These are phyloP conservation scores for Eragrostis nindensis DNA, from an alignment of 176 grass and related monocot genomes.

Conservation along the genomic window DNA sequence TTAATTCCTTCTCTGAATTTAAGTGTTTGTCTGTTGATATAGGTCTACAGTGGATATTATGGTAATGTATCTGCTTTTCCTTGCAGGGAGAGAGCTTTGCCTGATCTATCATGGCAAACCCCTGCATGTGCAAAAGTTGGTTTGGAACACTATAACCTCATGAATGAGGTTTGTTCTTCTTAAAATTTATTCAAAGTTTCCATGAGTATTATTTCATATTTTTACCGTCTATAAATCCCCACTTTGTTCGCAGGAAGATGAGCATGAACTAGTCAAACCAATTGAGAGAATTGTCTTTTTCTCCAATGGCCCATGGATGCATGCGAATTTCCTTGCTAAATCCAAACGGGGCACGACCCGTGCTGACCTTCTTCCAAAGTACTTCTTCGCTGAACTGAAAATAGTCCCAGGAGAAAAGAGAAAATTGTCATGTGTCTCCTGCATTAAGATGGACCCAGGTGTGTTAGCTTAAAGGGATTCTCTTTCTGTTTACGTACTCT, in stretches of 20 bases:
- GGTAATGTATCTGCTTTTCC: neutral
- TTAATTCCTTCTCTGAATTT: neutral
- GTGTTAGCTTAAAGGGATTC: neutral
- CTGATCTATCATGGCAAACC: neutral
- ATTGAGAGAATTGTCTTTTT: neutral
- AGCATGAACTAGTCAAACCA: slow-evolving; percentile 9
- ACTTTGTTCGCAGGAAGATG: neutral
- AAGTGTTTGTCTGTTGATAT: neutral
- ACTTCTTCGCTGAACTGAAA: slow-evolving; percentile 21
- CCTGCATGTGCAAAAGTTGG: neutral
- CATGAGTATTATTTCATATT: neutral
- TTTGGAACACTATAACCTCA: slow-evolving; percentile 3
- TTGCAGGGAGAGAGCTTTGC: slow-evolving; percentile 1
- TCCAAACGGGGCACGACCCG: neutral
- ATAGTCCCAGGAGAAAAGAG: neutral
- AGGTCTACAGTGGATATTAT: neutral
- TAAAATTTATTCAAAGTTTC: neutral
- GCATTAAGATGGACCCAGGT: neutral
- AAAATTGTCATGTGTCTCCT: neutral
- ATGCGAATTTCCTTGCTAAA: slow-evolving; percentile 12
- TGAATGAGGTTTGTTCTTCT: neutral
- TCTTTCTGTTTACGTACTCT: neutral
- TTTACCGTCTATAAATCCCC: neutral
- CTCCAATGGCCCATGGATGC: neutral
- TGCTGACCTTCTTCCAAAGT: neutral